phyloP scores from a whole-genome alignment of 257 asterid genomes.

The Solanum sitiens region DNA sequence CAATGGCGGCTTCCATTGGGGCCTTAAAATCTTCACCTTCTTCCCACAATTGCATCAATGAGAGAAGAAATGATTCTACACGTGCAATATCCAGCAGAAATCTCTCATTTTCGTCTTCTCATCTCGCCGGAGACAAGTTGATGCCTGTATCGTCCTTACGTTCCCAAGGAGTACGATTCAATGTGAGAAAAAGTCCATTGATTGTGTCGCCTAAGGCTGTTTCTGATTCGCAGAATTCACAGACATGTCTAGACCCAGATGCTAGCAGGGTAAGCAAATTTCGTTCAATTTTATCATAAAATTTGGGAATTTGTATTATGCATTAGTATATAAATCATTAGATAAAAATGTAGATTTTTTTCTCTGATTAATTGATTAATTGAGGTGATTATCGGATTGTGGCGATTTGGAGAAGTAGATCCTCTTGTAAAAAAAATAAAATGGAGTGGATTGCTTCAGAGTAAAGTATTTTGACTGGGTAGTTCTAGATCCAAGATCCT shows the following conservation, averaged over 20 bases:
- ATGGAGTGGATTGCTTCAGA: not conserved
- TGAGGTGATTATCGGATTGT: not conserved
- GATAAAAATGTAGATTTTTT: not conserved
- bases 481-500: slow-evolving; percentile 4
- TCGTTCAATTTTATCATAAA: not conserved
- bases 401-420: not conserved
- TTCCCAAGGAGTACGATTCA: slow-evolving; percentile 14
- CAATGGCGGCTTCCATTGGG: slow-evolving; percentile 36
- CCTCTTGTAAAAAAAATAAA: not conserved
- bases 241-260: slow-evolving; percentile 90
- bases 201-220: slow-evolving; percentile 79
- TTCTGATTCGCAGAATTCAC: slow-evolving; percentile 86
- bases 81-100: slow-evolving; percentile 27
- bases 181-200: slow-evolving; percentile 19
- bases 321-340: not conserved
- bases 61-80: slow-evolving; percentile 5
- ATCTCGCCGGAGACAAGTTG: slow-evolving; percentile 28
- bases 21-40: not conserved
- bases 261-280: slow-evolving; percentile 57
- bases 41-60: not conserved
- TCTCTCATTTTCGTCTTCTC: slow-evolving; percentile 46
- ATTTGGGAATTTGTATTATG: not conserved
- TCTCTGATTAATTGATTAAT: not conserved
- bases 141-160: not conserved
- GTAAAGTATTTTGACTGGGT: not conserved